Percentiles rank a stretch among this genome's conserved stretches.
Evolutionary conservation across 2,329 filamentous ascomycete genomes (phyloP).

Genomic region (Neofusicoccum sp.): DNA sequence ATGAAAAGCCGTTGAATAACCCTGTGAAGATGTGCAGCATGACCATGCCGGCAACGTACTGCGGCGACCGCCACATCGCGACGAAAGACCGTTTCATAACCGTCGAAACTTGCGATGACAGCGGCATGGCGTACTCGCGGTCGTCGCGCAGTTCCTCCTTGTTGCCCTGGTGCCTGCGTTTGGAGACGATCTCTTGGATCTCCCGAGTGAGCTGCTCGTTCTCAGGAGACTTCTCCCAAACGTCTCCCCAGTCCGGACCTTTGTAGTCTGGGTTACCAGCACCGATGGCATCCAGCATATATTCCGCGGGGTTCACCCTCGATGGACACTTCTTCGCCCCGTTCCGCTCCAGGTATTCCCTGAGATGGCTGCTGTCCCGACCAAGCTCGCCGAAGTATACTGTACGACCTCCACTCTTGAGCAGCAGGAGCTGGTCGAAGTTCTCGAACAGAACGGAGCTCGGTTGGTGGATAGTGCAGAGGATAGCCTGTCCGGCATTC

Average conservation of each 20-base stretch:
- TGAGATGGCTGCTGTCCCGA: conserved; percentile 40
- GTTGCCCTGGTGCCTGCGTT: conserved; percentile 32
- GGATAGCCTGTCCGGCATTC: conserved; percentile 63
- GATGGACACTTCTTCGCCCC: conserved; percentile 53
- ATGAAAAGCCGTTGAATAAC: conserved; percentile 51
- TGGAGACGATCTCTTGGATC: conserved; percentile 40
- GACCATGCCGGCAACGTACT: conserved; percentile 66
- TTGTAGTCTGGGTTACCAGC: conserved; percentile 44
- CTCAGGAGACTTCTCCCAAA: conserved; percentile 43
- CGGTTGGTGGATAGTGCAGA: conserved; percentile 71
- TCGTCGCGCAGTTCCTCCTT: conserved; percentile 41
- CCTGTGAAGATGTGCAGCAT: conserved; percentile 52
- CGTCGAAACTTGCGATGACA: conserved; percentile 41
- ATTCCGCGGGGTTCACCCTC: conserved; percentile 55
- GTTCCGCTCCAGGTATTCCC: conserved; percentile 53
- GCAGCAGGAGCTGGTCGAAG: conserved; percentile 64
- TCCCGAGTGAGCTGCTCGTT: conserved; percentile 40
- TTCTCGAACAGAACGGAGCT: conserved; percentile 64
- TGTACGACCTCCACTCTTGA: conserved; percentile 64
- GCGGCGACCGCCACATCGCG: conserved; percentile 63
- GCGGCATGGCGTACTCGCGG: conserved; percentile 45
- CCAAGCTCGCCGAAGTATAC: conserved; percentile 64
- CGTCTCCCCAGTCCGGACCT: conserved; percentile 46
- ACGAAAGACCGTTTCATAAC: conserved; percentile 53
- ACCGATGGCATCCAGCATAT: conserved; percentile 50